These are phyloP conservation scores for Ophiostoma perfectum DNA, from an alignment of 2,329 filamentous ascomycete genomes.

Conservation along the genomic window DNA sequence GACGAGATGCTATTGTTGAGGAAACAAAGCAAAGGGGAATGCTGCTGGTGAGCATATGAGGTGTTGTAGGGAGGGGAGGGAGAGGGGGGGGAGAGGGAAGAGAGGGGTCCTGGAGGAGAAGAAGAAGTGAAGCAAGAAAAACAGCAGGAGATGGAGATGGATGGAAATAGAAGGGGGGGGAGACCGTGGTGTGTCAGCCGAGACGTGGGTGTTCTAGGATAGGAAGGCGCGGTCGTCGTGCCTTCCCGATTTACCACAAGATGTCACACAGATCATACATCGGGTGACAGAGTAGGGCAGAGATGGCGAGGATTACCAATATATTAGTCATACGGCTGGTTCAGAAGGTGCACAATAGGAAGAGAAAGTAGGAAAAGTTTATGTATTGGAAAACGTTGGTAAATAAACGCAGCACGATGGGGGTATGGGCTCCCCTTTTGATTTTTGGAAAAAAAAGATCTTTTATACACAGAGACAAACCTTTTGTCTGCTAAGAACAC, in stretches of 20 bases:
- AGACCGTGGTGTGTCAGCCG: not conserved
- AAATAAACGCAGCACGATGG: not conserved
- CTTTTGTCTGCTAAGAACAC: constrained; percentile 8
- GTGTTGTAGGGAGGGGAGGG: no score
- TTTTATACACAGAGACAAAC: constrained; percentile 11
- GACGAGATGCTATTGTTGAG: not conserved
- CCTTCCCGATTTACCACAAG: constrained; percentile 7
- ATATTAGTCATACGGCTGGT: not conserved
- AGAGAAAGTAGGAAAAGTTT: not conserved
- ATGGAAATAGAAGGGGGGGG: not conserved
- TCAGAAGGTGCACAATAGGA: not conserved
- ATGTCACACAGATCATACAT: not conserved
- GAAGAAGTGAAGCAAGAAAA: not conserved
- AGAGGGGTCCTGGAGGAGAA: not conserved
- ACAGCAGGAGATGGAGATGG: not conserved
- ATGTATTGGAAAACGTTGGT: constrained; percentile 1
- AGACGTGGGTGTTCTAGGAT: not conserved
- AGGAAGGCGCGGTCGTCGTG: constrained; percentile 9
- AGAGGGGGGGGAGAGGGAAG: not conserved
- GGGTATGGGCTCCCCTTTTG: not conserved
- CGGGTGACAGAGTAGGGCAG: not conserved
- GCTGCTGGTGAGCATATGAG: no score
- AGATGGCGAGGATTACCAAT: not conserved
- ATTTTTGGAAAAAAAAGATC: constrained; percentile 1
- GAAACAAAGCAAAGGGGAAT: not conserved